phyloP scores from a whole-genome alignment of 805 yeast genomes.

The Millerago galiae region DNA sequence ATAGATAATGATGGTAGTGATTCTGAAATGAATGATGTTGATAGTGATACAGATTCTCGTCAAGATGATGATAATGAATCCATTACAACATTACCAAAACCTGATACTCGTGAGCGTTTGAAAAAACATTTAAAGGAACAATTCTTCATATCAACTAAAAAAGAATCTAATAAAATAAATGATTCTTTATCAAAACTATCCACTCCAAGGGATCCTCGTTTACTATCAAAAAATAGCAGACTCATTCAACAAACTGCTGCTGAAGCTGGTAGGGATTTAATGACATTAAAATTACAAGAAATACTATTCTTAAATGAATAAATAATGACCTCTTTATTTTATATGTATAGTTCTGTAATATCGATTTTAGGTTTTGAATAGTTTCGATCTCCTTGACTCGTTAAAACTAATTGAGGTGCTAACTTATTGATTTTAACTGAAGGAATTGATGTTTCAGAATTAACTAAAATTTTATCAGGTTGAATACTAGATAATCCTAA shows the following conservation, averaged over 20 bases:
- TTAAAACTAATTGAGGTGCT: slow-evolving; percentile 13
- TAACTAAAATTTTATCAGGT: background rate
- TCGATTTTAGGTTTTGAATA: slow-evolving; percentile 8
- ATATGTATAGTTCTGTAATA: background rate
- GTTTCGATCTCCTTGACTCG: slow-evolving; percentile 16
- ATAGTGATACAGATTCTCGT: slow-evolving; percentile 17
- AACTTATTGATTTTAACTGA: slow-evolving; percentile 12
- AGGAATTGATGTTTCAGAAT: slow-evolving; percentile 9
- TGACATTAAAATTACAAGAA: slow-evolving; percentile 23
- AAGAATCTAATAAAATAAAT: background rate
- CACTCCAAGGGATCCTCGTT: background rate
- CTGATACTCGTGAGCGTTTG: background rate
- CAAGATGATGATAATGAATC: slow-evolving; percentile 11
- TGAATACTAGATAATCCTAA: slow-evolving; percentile 9
- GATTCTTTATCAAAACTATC: background rate
- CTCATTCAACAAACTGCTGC: slow-evolving; percentile 13
- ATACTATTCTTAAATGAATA: background rate
- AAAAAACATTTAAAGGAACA: slow-evolving; percentile 1
- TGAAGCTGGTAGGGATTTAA: slow-evolving; percentile 18
- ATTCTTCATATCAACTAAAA: background rate
- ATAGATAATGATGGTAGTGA: slow-evolving; percentile 21
- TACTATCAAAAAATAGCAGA: background rate
- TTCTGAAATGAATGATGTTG: slow-evolving; percentile 24
- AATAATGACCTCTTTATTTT: background rate
- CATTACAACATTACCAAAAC: slow-evolving; percentile 3